Evolutionary conservation across 108 stramenopile species (phyloP), one percentile per base, ranked within the genome.

Genomic region (Pseudonitzschia multiseries): DNA sequence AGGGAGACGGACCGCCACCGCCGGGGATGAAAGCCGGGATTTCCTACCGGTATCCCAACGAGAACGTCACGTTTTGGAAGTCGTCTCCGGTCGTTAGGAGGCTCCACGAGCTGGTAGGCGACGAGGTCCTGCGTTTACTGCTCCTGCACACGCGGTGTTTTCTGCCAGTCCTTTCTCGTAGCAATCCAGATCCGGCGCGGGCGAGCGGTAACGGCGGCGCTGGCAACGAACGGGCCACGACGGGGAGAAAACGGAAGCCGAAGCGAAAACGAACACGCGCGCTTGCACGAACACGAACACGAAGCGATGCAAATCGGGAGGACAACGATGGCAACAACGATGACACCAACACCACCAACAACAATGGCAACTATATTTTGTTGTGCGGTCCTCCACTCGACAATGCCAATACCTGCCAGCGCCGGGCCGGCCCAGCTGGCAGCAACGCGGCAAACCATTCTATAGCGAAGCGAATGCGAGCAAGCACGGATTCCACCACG

Each of bases 361-460:
- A n/a, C n/a, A n/a, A 57, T 41, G 50, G 40, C 26, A 90, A 90
- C 65, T 93, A 84, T 50, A 79, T 87, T 36, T 83, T 85, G 40
- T 24, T 90, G 27, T 89, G 89, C 65, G 87, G 89, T 15, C 89
- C 88, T 63, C 86, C 87, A 42, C 42, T 90, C 63, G 40, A 6
- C 28, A 48, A 66, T 74, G 67, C 51, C 69, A 73, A 22, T 44
- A 57, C 46, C 63, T 41, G 53, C 22, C 42, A 60, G 60, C 44
- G 17, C 12, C n/a, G 31, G 9, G 27, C 12, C 4, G 24, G 4
- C 6, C 6, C 36, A 6, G 36, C 6, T 36, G 36, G 4, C 36
- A 36, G 36, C 26, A 26, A 4, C 54, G 54, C 9, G 9, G 5
- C 54, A 2, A 56, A 56, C 26, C 54, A 26, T 56, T 17, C 50